Percentiles rank a stretch among this genome's conserved stretches.
Evolutionary conservation across 2,329 filamentous ascomycete species (phyloP).

Genomic region (Exserohilum rostratum): DNA sequence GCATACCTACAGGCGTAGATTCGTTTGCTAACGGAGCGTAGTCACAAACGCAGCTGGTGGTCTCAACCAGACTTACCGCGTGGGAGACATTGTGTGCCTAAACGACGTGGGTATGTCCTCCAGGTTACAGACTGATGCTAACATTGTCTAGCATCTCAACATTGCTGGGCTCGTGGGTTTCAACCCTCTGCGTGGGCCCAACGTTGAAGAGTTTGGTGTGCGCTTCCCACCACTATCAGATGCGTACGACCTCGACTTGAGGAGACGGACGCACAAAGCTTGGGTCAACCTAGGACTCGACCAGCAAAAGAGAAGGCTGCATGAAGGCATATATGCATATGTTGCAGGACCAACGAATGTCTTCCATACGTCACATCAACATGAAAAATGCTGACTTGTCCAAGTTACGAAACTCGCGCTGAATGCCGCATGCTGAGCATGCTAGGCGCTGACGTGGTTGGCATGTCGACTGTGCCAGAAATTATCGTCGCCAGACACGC

Average conservation of each 20-base stretch:
- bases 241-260: constrained; percentile 68
- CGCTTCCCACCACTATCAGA: constrained; percentile 70
- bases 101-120: constrained; percentile 60
- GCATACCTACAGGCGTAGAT: background rate
- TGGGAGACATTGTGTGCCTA: constrained; percentile 69
- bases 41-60: constrained; percentile 72
- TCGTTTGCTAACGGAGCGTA: constrained; percentile 35
- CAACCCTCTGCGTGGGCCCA: constrained; percentile 67
- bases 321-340: constrained; percentile 71
- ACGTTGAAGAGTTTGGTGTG: constrained; percentile 66
- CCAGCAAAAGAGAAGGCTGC: constrained; percentile 58
- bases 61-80: constrained; percentile 66
- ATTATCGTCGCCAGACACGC: constrained; percentile 70
- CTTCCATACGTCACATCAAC: background rate
- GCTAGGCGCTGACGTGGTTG: constrained; percentile 71
- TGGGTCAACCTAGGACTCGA: constrained; percentile 60
- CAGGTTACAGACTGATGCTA: constrained; percentile 6
- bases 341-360: constrained; percentile 65
- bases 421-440: constrained; percentile 67
- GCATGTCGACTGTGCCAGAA: constrained; percentile 73
- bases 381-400: constrained; percentile 14
- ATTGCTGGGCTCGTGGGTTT: constrained; percentile 65
- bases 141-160: constrained; percentile 62
- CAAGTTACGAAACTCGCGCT: constrained; percentile 67
- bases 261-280: constrained; percentile 61